Percentiles rank a stretch among this genome's conserved stretches.
Evolutionary conservation across 306 rosid genomes (phyloP).

Genomic region (Styphnolobium japonicum): DNA sequence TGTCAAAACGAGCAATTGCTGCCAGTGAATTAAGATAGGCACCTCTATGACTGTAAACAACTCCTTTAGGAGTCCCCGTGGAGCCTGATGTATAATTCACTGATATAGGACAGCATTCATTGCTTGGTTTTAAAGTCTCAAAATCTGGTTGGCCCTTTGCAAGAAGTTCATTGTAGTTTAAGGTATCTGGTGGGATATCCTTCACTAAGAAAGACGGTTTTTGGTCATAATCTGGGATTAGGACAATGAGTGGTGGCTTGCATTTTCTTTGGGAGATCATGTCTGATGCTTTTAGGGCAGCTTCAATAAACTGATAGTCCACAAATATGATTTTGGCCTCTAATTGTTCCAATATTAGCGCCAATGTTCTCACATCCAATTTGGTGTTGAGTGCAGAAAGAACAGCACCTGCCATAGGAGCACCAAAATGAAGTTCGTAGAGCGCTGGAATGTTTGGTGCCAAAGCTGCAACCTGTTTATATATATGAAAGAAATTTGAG

Average conservation of each 20-base stretch:
- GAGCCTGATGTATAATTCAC: constrained; percentile 87
- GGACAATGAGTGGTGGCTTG: constrained; percentile 57
- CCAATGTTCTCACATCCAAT: constrained; percentile 51
- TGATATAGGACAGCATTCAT: constrained; percentile 67
- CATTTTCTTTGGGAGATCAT: constrained; percentile 26
- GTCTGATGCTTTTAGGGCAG: constrained; percentile 43
- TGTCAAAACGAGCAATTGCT: constrained; percentile 37
- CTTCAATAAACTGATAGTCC: constrained; percentile 49
- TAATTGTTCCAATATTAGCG: constrained; percentile 51
- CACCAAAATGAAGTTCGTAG: constrained; percentile 77
- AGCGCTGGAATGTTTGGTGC: constrained; percentile 80
- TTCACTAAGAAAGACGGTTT: neutral
- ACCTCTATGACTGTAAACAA: constrained; percentile 70
- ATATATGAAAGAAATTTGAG: neutral
- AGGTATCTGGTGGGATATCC: constrained; percentile 35
- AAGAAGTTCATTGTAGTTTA: constrained; percentile 42
- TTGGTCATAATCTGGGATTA: constrained; percentile 39
- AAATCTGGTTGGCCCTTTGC: constrained; percentile 34
- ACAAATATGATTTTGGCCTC: constrained; percentile 62
- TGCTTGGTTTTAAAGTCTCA: constrained; percentile 30
- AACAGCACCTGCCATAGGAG: constrained; percentile 83
- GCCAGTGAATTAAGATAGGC: constrained; percentile 69
- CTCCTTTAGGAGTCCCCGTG: constrained; percentile 81
- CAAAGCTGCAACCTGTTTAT: constrained; percentile 61
- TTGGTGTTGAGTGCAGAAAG: constrained; percentile 65